Conservation (phyloP, 371 early-diverging fungal species). For the Rhizopus delemar region DNA sequence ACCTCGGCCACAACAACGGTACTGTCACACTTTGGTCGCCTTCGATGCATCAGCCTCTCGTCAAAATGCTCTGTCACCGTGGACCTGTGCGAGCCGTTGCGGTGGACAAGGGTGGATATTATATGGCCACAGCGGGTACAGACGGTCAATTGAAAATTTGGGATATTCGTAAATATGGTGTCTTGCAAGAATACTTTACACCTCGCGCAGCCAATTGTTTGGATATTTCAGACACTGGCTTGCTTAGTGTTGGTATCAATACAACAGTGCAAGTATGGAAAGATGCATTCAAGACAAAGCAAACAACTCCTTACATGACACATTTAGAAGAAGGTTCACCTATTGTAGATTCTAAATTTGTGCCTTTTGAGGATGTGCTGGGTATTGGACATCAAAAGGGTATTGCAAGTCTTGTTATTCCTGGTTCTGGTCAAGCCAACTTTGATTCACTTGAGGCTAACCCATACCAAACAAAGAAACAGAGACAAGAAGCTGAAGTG, state of each 20-base stretch:
- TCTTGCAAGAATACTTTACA: conserved; percentile 80
- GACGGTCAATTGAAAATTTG: conserved; percentile 93
- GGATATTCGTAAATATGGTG: conserved; percentile 92
- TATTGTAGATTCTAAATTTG: conserved; percentile 73
- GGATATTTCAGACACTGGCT: conserved; percentile 84
- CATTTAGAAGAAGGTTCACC: conserved; percentile 67
- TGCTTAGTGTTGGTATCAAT: conserved; percentile 83
- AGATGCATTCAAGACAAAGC: conserved; percentile 77
- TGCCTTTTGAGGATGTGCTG: conserved; percentile 97
- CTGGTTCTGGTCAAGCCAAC: conserved; percentile 97
- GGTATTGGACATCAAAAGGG: conserved; percentile 89
- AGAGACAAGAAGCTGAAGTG: conserved; percentile 93
- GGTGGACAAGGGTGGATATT: conserved; percentile 82
- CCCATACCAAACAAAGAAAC: conserved; percentile 91
- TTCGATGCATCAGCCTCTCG: conserved; percentile 75
- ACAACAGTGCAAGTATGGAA: conserved; percentile 87
- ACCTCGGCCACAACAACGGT: conserved; percentile 92
- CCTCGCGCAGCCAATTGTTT: conserved; percentile 73
- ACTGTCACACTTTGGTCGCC: conserved; percentile 97
- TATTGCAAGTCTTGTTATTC: conserved; percentile 84
- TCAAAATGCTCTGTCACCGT: conserved; percentile 94
- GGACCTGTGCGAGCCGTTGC: conserved; percentile 87
- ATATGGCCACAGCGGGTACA: conserved; percentile 93
- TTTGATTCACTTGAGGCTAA: conserved; percentile 94
- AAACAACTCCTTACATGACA: conserved; percentile 86